Evolutionary conservation across 2,329 filamentous ascomycete genomes (phyloP).

Genomic region (Colletotrichum gigasporum): DNA sequence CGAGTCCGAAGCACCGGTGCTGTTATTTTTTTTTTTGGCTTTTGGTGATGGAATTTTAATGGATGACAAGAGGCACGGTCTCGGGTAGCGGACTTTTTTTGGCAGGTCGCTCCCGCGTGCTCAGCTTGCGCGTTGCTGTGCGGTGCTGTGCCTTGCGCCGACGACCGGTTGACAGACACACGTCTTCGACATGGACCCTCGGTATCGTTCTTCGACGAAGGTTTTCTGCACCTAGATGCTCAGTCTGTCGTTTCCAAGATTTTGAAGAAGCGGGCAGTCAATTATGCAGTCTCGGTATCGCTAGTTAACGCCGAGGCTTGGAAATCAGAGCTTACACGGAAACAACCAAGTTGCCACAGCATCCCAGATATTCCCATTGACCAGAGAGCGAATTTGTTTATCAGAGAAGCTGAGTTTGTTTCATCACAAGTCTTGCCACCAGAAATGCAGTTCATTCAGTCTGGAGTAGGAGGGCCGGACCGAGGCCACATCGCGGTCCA

Average conservation of each 20-base stretch:
- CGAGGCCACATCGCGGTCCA: too few relatives aligned
- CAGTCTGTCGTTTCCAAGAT: too few relatives aligned
- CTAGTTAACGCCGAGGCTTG: too few relatives aligned
- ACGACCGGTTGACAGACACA: neutral
- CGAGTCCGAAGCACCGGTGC: neutral
- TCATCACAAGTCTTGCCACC: neutral
- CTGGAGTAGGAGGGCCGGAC: too few relatives aligned
- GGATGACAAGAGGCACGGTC: neutral
- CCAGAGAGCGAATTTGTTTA: neutral
- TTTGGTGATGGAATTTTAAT: constrained; percentile 2
- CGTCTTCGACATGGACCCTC: neutral
- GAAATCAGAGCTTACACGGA: too few relatives aligned
- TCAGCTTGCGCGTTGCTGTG: neutral
- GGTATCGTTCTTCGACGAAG: neutral
- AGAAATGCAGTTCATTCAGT: neutral
- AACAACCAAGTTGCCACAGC: neutral
- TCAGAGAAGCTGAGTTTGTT: neutral
- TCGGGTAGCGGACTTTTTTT: neutral
- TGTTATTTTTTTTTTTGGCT: neutral
- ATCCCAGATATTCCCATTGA: neutral
- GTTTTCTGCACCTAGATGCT: neutral
- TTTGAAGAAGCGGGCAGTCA: neutral
- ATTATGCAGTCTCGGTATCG: neutral
- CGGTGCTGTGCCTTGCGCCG: too few relatives aligned
- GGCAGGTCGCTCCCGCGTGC: neutral